Base-by-base conservation (phyloP, 169 alveolate genomes). In the Theileria luwenshuni region DNA sequence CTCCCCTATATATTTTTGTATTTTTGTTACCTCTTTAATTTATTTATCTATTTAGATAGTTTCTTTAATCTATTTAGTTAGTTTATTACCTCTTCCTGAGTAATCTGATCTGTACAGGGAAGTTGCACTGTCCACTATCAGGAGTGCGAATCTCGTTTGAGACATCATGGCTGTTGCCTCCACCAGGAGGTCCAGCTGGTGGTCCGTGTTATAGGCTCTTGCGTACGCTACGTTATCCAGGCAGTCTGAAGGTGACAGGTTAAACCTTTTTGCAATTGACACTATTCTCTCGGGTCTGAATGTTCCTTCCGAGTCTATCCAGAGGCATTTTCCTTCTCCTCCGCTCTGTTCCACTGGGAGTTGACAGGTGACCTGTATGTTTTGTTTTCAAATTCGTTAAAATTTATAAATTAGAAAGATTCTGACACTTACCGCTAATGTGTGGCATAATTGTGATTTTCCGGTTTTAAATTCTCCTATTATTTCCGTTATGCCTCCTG, bases 261-360 rank as follows among this genome's bases (percentile, higher is more conserved):
- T 97, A 81, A 94, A 97, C 73, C 99, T 91, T 72, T 96, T 96
- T 30, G 99, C 99, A 23, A 98, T 98, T 27, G 96, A 93, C 30
- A 86, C 94, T 43, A 98, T 93, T 77, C 99, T 94, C 76, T 98
- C 99, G 0, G 99, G 99, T 32, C 99, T 93, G 85, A 98, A 98
- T 25, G 99, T 96, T 48, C 99, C 99, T 86, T 98, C 99, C n/a
- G 99, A 97, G 91, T 98, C 99, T 17, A 98, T 96, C 94, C 98
- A 98, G 81, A 97, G 91, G 35, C 98, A 97, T 86, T 98, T 98
- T 38, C 99, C 99, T 47, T 98, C 99, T 3, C 99, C 99, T 0
- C 99, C 99, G 38, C 95, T 93, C 79, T 92, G 91, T 61, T 92
- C 97, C 67, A 91, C 85, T 5, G 99, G 99, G 32, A 97, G 90